Conservation (phyloP, 441 rosid species). For the Arabidopsis hybrid region DNA sequence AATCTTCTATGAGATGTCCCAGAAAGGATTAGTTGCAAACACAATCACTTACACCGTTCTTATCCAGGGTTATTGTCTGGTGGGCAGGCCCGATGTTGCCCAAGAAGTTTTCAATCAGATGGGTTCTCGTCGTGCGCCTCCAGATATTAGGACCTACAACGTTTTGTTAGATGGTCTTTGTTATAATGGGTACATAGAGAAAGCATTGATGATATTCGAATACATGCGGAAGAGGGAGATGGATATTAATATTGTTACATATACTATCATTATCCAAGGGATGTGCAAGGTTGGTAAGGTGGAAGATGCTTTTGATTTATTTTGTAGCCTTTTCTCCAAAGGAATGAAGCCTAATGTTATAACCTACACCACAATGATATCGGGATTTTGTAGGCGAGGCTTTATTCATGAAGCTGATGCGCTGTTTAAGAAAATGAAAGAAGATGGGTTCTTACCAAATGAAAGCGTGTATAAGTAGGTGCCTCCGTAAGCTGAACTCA, state of each 20-base stretch:
- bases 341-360: slow-evolving; percentile 45
- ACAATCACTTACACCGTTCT: slow-evolving; percentile 39
- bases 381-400: slow-evolving; percentile 42
- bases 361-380: slow-evolving; percentile 43
- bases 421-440: slow-evolving; percentile 51
- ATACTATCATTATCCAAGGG: slow-evolving; percentile 40
- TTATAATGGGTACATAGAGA: slow-evolving; percentile 36
- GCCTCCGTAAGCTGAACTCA: background rate
- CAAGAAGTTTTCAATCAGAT: slow-evolving; percentile 35
- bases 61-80: slow-evolving; percentile 33
- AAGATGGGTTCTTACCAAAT: slow-evolving; percentile 44
- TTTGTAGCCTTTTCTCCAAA: slow-evolving; percentile 38
- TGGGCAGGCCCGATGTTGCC: slow-evolving; percentile 21
- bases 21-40: slow-evolving; percentile 29
- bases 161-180: slow-evolving; percentile 42
- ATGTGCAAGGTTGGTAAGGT: slow-evolving; percentile 45
- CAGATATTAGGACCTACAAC: slow-evolving; percentile 40
- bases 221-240: slow-evolving; percentile 32
- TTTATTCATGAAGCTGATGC: slow-evolving; percentile 42
- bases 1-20: slow-evolving; percentile 19
- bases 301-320: slow-evolving; percentile 40
- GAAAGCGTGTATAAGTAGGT: slow-evolving; percentile 25
- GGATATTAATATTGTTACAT: slow-evolving; percentile 40
- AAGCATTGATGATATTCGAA: slow-evolving; percentile 34
- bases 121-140: slow-evolving; percentile 16